Evolutionary conservation across 495 filamentous ascomycete genomes (phyloP).

Genomic region (Immersiella caudata): DNA sequence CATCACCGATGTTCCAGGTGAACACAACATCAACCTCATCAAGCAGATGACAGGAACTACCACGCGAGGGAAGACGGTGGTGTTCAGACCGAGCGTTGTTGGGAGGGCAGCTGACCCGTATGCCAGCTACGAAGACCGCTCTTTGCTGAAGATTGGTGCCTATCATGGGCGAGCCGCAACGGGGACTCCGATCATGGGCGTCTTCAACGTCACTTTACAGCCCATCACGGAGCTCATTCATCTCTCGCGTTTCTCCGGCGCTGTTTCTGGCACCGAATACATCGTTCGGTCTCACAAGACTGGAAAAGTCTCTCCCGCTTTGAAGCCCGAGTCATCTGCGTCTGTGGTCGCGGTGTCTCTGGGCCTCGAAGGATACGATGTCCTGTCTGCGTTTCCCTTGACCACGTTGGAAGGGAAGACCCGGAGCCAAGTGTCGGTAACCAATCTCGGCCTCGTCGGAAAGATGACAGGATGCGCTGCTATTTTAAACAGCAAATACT

Average conservation of each 20-base stretch:
- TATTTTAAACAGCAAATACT: conserved; percentile 61
- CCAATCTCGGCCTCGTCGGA: conserved; percentile 77
- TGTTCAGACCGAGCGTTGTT: conserved; percentile 71
- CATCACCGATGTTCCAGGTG: conserved; percentile 84
- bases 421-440: conserved; percentile 48
- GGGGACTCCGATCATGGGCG: conserved; percentile 75
- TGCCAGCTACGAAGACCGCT: conserved; percentile 68
- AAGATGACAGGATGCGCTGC: conserved; percentile 92
- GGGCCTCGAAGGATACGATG: conserved; percentile 71
- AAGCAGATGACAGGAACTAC: conserved; percentile 74
- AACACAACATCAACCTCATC: conserved; percentile 75
- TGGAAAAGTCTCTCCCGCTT: conserved; percentile 61
- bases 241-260: conserved; percentile 72
- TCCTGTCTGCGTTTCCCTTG: conserved; percentile 74
- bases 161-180: conserved; percentile 63
- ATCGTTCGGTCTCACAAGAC: conserved; percentile 71
- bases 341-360: conserved; percentile 63
- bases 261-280: conserved; percentile 58
- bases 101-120: conserved; percentile 75
- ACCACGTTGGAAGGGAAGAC: conserved; percentile 53
- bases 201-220: conserved; percentile 75
- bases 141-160: conserved; percentile 76
- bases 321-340: conserved; percentile 42
- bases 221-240: conserved; percentile 66
- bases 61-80: conserved; percentile 67